phyloP scores from a whole-genome alignment of 208 protist species.

The Acanthamoeba triangularis region DNA sequence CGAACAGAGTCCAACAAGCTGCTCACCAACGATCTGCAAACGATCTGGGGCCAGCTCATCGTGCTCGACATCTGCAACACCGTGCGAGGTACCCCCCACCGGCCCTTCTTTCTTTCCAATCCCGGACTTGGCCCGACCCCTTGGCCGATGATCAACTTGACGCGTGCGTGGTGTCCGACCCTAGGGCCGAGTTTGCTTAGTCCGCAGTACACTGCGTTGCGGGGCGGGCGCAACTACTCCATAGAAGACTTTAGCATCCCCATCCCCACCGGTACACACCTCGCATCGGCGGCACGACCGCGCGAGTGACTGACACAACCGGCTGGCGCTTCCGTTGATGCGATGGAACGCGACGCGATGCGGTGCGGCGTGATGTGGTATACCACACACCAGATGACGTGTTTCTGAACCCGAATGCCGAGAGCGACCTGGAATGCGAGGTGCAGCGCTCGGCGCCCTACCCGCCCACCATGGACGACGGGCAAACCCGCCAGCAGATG shows the following conservation, averaged over 20 bases:
- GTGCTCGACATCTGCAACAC: slow-evolving; percentile 73
- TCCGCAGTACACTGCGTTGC: background rate
- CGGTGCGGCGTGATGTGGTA: background rate
- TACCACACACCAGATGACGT: background rate
- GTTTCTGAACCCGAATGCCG: background rate
- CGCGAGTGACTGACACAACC: background rate
- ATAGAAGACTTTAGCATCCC: background rate
- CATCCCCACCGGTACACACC: background rate
- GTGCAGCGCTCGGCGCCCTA: background rate
- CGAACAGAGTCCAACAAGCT: background rate
- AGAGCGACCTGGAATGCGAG: background rate
- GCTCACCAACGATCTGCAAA: slow-evolving; percentile 51
- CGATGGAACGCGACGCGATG: too few relatives aligned
- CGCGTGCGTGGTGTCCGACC: background rate
- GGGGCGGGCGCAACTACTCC: background rate
- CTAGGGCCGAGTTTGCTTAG: background rate
- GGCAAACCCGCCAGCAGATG: background rate
- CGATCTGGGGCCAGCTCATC: slow-evolving; percentile 69
- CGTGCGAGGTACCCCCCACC: background rate
- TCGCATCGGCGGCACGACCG: too few relatives aligned
- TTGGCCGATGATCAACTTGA: background rate
- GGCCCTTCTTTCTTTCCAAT: background rate
- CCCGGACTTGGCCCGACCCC: background rate
- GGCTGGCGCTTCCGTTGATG: background rate
- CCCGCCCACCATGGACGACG: background rate